A percentile compares a stretch with the other conserved stretches of the same genome.
These are phyloP conservation scores for Amborella trichopoda DNA, from an alignment of 164 flowering plant species.

Conservation along the genomic window DNA sequence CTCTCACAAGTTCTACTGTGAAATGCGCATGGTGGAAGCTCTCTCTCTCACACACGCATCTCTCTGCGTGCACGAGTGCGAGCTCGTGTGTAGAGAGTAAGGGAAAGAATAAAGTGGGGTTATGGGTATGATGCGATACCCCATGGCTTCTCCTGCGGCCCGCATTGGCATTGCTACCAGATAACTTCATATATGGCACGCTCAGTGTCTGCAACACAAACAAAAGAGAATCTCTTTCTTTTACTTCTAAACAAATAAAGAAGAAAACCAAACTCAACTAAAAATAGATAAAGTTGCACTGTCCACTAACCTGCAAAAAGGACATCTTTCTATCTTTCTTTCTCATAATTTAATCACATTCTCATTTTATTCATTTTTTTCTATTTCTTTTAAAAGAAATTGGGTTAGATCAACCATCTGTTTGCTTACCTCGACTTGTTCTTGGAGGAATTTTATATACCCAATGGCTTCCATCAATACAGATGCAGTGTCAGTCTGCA, in stretches of 20 bases:
- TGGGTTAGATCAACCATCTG: constrained; percentile 11
- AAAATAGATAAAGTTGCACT: not conserved
- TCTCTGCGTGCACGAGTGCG: too few species aligned
- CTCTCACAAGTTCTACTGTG: too few species aligned
- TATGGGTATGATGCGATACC: too few species aligned
- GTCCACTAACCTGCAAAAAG: too few species aligned
- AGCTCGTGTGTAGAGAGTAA: too few species aligned
- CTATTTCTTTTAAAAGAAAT: not conserved
- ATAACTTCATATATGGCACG: constrained; percentile 83
- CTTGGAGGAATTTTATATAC: constrained; percentile 92
- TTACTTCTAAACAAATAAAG: not conserved
- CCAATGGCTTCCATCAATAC: constrained; percentile 94
- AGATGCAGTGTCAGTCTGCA: constrained; percentile 96
- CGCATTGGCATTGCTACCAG: constrained; percentile 14
- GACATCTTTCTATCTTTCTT: not conserved
- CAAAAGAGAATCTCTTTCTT: not conserved
- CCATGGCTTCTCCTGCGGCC: constrained; percentile 15
- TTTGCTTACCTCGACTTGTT: constrained; percentile 67
- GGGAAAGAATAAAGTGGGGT: too few species aligned
- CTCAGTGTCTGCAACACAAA: constrained; percentile 66
- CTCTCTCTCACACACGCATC: too few species aligned
- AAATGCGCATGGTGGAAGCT: too few species aligned
- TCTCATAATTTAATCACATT: not conserved
- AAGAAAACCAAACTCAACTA: not conserved
- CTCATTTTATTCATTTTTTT: not conserved